Evolutionary conservation across 1,139 yeast species (phyloP), one percentile per base, ranked within the genome.

Genomic region (Pneumocystis oryctolagi): DNA sequence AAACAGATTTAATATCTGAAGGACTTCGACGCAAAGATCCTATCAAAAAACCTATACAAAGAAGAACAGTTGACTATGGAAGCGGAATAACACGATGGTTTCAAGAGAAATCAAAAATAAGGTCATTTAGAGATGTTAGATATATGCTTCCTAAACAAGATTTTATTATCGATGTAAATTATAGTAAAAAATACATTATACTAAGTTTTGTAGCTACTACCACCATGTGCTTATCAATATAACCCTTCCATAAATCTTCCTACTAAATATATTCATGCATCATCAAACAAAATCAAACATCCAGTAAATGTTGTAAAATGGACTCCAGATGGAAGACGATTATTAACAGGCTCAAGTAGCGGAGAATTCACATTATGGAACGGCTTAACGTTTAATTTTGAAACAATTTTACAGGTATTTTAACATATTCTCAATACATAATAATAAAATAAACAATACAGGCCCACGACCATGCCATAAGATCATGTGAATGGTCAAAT

Each of bases 301-400:
- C 89, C 95, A 0, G 89, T 92, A 62, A 88, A 89, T 70, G 86
- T 94, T 1, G 87, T 89, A 14, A 84, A 83, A 58, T 92, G 97
- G 96, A 92, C 98, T 0, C 97, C 97, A 0, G 97, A 90, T 69
- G 97, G 97, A 0, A 79, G 97, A 68, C 77, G 98, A 67, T 77
- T 94, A 65, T 79, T 92, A 62, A 95, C 95, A 6, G 96, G 96
- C 0, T 84, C 95, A 20, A 89, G 87, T 74, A 83, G 89, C 66
- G 99, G 99, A 40, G 99, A 92, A 72, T 90, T 92, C 74, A 90
- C 98, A 5, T 78, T 92, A 58, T 92, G 98, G 98, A 90, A 90
- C 73, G 97, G 97, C 16, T 82, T 87, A 80, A 86, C 96, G 5
- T 92, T 92, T 76, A 89, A 89, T 72, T 90, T 92, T 72, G 99